These are phyloP conservation scores for Apiospora kogelbergensis DNA, from an alignment of 2,329 filamentous ascomycete species.

Conservation along the genomic window DNA sequence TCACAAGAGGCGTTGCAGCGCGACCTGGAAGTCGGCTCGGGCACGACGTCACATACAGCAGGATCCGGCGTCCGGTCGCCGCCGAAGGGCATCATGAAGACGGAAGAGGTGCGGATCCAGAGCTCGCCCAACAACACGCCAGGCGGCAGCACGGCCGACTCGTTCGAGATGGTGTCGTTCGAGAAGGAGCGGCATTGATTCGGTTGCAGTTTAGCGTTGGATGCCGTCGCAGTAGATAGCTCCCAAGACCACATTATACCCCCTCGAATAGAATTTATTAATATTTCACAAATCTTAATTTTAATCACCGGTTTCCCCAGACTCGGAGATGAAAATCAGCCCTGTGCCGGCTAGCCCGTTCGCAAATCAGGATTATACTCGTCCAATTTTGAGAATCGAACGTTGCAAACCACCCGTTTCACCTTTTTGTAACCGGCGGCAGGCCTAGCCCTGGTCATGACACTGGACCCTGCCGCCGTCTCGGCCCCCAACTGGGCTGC, in stretches of 20 bases:
- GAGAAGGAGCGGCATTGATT: not conserved
- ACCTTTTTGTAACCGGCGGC: too few relatives aligned
- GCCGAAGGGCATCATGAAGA: conserved; percentile 27
- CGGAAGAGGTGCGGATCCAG: conserved; percentile 29
- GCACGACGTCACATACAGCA: conserved; percentile 9
- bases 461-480: not conserved
- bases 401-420: too few relatives aligned
- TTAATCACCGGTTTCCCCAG: not conserved
- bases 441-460: too few relatives aligned
- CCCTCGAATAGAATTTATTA: not conserved
- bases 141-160: conserved; percentile 9
- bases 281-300: not conserved
- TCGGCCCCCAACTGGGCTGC: not conserved
- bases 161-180: conserved; percentile 17
- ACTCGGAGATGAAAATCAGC: too few relatives aligned
- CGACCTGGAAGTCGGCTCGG: not conserved
- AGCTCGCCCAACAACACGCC: conserved; percentile 1
- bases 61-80: not conserved
- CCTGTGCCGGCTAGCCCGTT: too few relatives aligned
- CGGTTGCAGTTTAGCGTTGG: not conserved
- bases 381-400: too few relatives aligned
- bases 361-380: too few relatives aligned
- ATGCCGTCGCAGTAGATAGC: not conserved
- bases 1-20: conserved; percentile 33
- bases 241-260: not conserved